Evolutionary conservation across 768 basidiomycete species (phyloP).

Genomic region (Rhizopogon rudus): DNA sequence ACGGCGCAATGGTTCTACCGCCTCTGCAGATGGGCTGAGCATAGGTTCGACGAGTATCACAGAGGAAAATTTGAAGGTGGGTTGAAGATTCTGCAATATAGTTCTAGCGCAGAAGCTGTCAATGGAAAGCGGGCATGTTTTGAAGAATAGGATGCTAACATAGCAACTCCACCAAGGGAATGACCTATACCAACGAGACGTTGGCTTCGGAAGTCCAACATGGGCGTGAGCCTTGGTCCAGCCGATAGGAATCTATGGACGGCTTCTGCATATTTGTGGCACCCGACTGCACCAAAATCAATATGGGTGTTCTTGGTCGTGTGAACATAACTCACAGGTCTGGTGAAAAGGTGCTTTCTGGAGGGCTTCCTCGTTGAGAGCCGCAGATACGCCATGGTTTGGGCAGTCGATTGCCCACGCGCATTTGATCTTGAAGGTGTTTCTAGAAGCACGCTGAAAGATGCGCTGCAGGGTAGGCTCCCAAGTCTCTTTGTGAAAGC

Average conservation of each 20-base stretch:
- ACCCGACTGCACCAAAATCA: slow-evolving; percentile 42
- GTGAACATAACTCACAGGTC: slow-evolving; percentile 34
- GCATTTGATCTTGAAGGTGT: slow-evolving; percentile 18
- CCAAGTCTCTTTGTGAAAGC: slow-evolving; percentile 75
- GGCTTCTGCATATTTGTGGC: slow-evolving; percentile 57
- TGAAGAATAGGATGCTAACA: slow-evolving; percentile 35
- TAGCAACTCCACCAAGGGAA: slow-evolving; percentile 60
- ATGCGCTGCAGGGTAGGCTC: slow-evolving; percentile 52
- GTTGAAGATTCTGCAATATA: slow-evolving; percentile 45
- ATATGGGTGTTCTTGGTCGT: not conserved
- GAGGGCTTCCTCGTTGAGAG: slow-evolving; percentile 46
- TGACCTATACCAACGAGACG: slow-evolving; percentile 64
- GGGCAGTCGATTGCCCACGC: slow-evolving; percentile 72
- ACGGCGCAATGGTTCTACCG: slow-evolving; percentile 35
- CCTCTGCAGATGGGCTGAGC: slow-evolving; percentile 46
- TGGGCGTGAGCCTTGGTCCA: slow-evolving; percentile 32
- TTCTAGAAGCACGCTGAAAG: slow-evolving; percentile 26
- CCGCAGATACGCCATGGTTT: slow-evolving; percentile 62
- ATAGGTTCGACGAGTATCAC: slow-evolving; percentile 63
- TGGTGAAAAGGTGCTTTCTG: slow-evolving; percentile 38
- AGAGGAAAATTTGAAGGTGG: slow-evolving; percentile 40
- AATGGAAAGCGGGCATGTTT: not conserved
- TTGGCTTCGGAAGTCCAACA: slow-evolving; percentile 43
- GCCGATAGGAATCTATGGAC: slow-evolving; percentile 51
- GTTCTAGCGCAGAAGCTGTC: slow-evolving; percentile 32